Conservation (phyloP, 345 rosid species). For the Luvunga scandens region DNA sequence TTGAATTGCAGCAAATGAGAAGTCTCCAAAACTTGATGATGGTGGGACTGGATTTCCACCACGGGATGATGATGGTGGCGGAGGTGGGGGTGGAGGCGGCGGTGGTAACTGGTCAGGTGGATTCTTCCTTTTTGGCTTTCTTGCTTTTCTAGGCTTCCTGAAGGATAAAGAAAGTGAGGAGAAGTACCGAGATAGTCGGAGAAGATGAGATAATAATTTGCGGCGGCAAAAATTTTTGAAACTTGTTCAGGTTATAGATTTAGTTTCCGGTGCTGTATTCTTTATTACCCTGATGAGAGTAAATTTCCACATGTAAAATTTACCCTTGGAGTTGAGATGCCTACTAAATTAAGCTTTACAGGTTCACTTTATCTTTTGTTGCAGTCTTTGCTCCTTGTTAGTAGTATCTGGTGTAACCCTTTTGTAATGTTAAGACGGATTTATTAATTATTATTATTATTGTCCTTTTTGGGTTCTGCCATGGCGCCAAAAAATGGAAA, state of each 20-base stretch:
- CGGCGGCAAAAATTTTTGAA: neutral
- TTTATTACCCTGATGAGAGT: neutral
- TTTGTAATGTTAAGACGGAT: too few relatives aligned
- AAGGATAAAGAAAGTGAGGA: conserved; percentile 79
- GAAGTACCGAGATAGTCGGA: conserved; percentile 43
- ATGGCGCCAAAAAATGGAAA: too few relatives aligned
- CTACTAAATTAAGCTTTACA: neutral
- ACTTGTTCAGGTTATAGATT: neutral
- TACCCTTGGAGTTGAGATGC: neutral
- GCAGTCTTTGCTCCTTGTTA: neutral
- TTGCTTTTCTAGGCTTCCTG: conserved; percentile 74
- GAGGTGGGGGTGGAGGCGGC: conserved; percentile 90
- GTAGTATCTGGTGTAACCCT: neutral
- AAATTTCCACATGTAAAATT: too few relatives aligned
- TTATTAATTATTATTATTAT: too few relatives aligned
- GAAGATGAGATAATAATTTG: conserved; percentile 39
- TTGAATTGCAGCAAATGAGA: conserved; percentile 49
- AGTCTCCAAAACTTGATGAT: conserved; percentile 73
- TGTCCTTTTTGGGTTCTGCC: too few relatives aligned
- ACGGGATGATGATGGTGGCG: conserved; percentile 69
- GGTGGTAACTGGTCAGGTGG: conserved; percentile 95
- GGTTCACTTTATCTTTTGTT: neutral
- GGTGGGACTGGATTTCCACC: conserved; percentile 86
- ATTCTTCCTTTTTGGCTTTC: conserved; percentile 85
- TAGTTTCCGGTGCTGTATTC: neutral